These are phyloP conservation scores for Orobanche coerulescens DNA, from an alignment of 257 asterid genomes.

Conservation along the genomic window DNA sequence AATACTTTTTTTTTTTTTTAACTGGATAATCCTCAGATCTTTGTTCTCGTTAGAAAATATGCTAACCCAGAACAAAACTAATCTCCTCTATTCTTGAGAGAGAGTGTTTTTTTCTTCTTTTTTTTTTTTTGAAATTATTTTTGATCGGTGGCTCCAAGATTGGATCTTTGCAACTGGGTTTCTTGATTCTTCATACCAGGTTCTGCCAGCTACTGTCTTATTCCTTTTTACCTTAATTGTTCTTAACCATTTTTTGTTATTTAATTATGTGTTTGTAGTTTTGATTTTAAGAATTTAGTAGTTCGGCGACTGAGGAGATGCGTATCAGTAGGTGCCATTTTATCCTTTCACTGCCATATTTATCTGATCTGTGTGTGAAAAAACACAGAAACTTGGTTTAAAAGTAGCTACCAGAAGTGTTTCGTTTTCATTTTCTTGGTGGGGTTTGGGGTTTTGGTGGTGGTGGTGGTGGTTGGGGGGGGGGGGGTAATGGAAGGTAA, in stretches of 20 bases:
- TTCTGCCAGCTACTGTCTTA: conserved; percentile 17
- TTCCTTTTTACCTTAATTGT: background rate
- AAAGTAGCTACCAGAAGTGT: background rate
- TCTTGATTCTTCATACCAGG: conserved; percentile 26
- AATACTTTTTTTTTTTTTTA: background rate
- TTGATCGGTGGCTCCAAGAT: conserved; percentile 24
- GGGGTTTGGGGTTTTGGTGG: too few species aligned
- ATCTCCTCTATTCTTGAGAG: conserved; percentile 10
- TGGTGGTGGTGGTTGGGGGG: too few species aligned
- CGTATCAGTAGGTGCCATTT: too few species aligned
- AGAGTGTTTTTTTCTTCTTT: background rate
- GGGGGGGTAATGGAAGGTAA: background rate
- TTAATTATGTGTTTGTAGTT: background rate
- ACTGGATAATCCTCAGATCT: conserved; percentile 28
- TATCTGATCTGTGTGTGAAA: background rate
- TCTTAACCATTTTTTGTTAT: background rate
- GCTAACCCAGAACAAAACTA: conserved; percentile 20
- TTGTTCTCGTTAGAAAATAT: conserved; percentile 20
- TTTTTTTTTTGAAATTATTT: background rate
- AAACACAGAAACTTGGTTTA: background rate
- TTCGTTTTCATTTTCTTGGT: background rate
- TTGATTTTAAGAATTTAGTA: background rate
- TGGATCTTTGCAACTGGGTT: conserved; percentile 28
- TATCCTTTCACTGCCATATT: background rate
- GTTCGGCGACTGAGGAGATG: background rate